Conservation (phyloP, 2,329 filamentous ascomycete species). For the Fusarium abutilonis region DNA sequence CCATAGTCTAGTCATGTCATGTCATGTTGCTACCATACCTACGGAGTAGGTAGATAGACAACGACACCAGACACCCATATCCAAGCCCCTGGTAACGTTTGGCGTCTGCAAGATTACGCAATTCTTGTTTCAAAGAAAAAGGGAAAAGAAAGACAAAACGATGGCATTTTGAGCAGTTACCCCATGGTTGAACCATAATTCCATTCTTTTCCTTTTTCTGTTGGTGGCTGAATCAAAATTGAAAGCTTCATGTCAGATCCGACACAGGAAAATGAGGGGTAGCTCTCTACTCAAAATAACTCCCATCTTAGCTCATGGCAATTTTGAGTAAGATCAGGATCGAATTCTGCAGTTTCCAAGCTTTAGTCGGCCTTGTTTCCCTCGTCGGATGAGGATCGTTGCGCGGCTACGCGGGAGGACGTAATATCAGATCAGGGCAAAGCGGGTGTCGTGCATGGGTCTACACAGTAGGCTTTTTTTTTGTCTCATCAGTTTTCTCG, state of each 20-base stretch:
- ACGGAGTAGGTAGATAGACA: neutral
- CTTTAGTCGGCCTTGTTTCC: constrained; percentile 10
- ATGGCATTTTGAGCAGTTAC: constrained; percentile 15
- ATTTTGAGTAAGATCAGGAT: constrained; percentile 17
- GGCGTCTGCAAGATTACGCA: constrained; percentile 5
- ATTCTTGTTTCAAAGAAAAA: constrained; percentile 3
- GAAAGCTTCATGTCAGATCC: constrained; percentile 28
- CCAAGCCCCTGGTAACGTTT: neutral
- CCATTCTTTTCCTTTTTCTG: neutral
- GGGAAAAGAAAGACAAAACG: constrained; percentile 1
- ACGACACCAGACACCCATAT: neutral
- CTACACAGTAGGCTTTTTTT: constrained; percentile 1
- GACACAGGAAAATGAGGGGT: constrained; percentile 29
- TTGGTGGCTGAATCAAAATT: constrained; percentile 20
- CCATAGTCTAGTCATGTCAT: neutral
- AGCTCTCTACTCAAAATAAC: constrained; percentile 19
- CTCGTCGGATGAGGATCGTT: constrained; percentile 12
- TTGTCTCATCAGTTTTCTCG: constrained; percentile 14
- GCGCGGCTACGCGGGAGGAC: constrained; percentile 6
- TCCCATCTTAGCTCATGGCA: constrained; percentile 2
- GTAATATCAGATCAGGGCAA: constrained; percentile 40
- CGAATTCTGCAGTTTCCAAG: constrained; percentile 4
- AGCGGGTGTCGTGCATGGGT: constrained; percentile 23
- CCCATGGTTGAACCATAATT: constrained; percentile 7
- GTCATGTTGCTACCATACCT: neutral